Evolutionary conservation across 768 basidiomycete genomes (phyloP).

Genomic region (Termitomyces sp.): DNA sequence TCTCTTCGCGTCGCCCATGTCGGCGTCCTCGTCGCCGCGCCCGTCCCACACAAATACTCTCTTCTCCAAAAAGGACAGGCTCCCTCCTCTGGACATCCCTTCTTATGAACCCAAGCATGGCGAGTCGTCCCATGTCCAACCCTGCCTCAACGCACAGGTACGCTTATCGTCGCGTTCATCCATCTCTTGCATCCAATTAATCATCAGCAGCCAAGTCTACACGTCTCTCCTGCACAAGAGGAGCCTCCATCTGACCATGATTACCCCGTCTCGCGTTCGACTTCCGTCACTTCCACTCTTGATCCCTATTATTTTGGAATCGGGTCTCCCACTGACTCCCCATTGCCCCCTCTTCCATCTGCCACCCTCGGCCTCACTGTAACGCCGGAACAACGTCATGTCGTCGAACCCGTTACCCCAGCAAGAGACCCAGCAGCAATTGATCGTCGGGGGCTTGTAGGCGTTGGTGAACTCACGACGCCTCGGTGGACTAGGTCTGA

Average conservation of each 20-base stretch:
- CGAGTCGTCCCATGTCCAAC: constrained; percentile 35
- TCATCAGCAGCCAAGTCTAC: constrained; percentile 15
- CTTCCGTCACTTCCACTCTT: constrained; percentile 73
- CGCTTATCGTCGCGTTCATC: constrained; percentile 14
- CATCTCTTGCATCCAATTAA: constrained; percentile 14
- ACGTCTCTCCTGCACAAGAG: constrained; percentile 39
- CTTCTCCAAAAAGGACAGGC: constrained; percentile 44
- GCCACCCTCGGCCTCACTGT: constrained; percentile 34
- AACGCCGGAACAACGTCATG: constrained; percentile 56
- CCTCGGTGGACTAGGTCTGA: constrained; percentile 79
- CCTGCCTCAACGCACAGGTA: constrained; percentile 28
- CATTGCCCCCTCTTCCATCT: constrained; percentile 48
- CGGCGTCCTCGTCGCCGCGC: constrained; percentile 36
- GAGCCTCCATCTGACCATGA: constrained; percentile 40
- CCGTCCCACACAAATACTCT: constrained; percentile 26
- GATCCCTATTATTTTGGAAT: constrained; percentile 88
- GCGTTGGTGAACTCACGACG: constrained; percentile 95
- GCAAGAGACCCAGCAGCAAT: constrained; percentile 73
- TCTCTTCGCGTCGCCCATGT: constrained; percentile 30
- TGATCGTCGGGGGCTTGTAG: constrained; percentile 84
- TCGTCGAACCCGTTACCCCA: constrained; percentile 61
- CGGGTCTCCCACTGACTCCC: constrained; percentile 65
- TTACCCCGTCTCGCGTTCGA: constrained; percentile 52
- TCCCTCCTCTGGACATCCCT: constrained; percentile 46
- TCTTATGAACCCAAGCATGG: constrained; percentile 30